phyloP scores from a whole-genome alignment of 2,329 filamentous ascomycete species.

The Pseudogymnoascus sp. region DNA sequence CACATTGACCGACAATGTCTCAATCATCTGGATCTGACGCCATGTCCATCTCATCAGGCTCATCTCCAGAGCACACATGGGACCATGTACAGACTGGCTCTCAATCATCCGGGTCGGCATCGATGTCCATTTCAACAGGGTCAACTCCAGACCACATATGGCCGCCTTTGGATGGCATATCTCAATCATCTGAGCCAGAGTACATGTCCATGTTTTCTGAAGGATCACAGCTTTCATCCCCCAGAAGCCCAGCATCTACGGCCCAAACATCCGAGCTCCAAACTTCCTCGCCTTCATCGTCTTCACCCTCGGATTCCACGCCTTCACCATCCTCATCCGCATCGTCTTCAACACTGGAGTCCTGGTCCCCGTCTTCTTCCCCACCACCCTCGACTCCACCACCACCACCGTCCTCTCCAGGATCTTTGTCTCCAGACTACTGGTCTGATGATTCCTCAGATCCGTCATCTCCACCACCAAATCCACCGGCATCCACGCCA shows the following conservation, averaged over 20 bases:
- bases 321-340: no score
- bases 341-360: no score
- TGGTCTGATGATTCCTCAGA: no score
- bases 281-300: no score
- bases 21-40: not conserved
- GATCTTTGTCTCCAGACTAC: no score
- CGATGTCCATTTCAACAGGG: not conserved
- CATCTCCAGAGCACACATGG: not conserved
- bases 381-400: not conserved
- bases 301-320: not conserved
- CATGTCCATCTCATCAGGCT: not conserved
- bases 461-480: not conserved
- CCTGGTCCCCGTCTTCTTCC: not conserved
- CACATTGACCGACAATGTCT: not conserved
- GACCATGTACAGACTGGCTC: no score
- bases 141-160: not conserved
- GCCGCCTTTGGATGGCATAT: no score
- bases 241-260: no score
- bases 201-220: not conserved
- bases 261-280: no score
- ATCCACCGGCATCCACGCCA: not conserved
- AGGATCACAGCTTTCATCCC: not conserved
- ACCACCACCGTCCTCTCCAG: not conserved
- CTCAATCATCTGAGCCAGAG: not conserved
- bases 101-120: not conserved